Base-by-base conservation (phyloP, 2,329 filamentous ascomycete species). In the Cordyceps farinosa region DNA sequence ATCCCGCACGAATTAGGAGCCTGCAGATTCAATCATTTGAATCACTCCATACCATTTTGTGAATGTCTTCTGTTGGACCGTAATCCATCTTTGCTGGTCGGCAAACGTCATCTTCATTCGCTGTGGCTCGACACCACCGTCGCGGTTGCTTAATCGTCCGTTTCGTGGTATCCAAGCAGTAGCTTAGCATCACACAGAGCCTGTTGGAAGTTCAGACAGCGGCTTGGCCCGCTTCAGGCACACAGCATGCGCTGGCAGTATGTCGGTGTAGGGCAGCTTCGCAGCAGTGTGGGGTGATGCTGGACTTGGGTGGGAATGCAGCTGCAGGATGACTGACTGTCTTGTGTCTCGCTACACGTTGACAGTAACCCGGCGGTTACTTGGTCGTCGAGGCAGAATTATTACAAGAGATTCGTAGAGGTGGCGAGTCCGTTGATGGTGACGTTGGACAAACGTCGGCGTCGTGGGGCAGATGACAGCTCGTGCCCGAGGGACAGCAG, bases 61-160 rank as follows among this genome's bases (percentile, higher is more conserved):
- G 78, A 99, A 99, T 34, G 95, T 99, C 85, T 98, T 99, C 78
- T 98, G 90, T 82, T 98, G 94, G 78, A 97, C 92, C 73, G 82
- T 87, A 70, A 89, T 84, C 87, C 87, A 89, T 75, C 83, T 81
- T 75, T 88, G 84, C 77, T 88, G 84, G 74, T 87, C 84, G 68
- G 82, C 78, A 74, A 80, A 86, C 64, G 84, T 85, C 86, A 88
- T 89, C 75, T 80, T 87, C 22, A 30, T 30, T 30, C 32, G 36
- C 52, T 51, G 27, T 48, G 29, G 60, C 60, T 40, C 27, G 44
- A 48, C 32, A 36, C 60, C 52, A 56, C 60, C 30, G 59, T 48
- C 50, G 38, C 40, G 38, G 34, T 54, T n/a, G 7, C 29, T 61
- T 51, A 53, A 15, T 60, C 40, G 50, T 45, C 7, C 9, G n/a